Percentiles rank a stretch among this genome's conserved stretches.
Evolutionary conservation across 2,329 filamentous ascomycete genomes (phyloP).

Genomic region (Dothistroma pini): DNA sequence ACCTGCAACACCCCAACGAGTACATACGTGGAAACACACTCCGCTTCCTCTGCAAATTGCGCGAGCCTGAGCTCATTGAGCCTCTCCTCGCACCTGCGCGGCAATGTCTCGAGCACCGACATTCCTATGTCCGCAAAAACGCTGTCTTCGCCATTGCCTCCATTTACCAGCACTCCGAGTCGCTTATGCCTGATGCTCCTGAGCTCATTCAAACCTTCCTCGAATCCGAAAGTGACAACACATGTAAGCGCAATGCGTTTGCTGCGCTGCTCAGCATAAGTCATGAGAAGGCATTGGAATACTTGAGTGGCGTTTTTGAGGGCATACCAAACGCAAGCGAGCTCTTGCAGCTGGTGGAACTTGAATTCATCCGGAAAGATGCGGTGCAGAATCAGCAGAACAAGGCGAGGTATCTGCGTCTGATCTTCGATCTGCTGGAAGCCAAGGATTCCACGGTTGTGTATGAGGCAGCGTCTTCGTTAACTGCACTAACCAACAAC

Average conservation of each 20-base stretch:
- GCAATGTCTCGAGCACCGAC: slow-evolving; percentile 88
- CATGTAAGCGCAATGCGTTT: slow-evolving; percentile 97
- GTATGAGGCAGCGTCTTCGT: slow-evolving; percentile 92
- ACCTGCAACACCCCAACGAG: slow-evolving; percentile 95
- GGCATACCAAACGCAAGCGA: slow-evolving; percentile 93
- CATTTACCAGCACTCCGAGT: slow-evolving; percentile 85
- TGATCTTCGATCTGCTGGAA: slow-evolving; percentile 96
- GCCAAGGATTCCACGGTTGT: slow-evolving; percentile 91
- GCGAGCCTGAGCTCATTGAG: slow-evolving; percentile 93
- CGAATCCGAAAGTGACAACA: slow-evolving; percentile 84
- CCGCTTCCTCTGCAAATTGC: slow-evolving; percentile 93
- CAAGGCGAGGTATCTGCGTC: slow-evolving; percentile 87
- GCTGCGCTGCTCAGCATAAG: slow-evolving; percentile 86
- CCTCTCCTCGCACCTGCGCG: slow-evolving; percentile 89
- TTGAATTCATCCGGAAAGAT: slow-evolving; percentile 98
- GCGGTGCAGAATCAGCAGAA: slow-evolving; percentile 92
- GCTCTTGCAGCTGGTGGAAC: slow-evolving; percentile 83
- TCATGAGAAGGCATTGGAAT: slow-evolving; percentile 86
- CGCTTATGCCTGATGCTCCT: slow-evolving; percentile 89
- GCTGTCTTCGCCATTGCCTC: slow-evolving; percentile 92
- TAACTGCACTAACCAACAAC: slow-evolving; percentile 91
- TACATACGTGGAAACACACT: slow-evolving; percentile 98
- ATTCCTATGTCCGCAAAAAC: slow-evolving; percentile 98
- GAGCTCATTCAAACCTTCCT: slow-evolving; percentile 89
- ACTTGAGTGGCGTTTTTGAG: slow-evolving; percentile 85